Base-by-base conservation (phyloP, 805 yeast genomes). In the Candida oleophila region DNA sequence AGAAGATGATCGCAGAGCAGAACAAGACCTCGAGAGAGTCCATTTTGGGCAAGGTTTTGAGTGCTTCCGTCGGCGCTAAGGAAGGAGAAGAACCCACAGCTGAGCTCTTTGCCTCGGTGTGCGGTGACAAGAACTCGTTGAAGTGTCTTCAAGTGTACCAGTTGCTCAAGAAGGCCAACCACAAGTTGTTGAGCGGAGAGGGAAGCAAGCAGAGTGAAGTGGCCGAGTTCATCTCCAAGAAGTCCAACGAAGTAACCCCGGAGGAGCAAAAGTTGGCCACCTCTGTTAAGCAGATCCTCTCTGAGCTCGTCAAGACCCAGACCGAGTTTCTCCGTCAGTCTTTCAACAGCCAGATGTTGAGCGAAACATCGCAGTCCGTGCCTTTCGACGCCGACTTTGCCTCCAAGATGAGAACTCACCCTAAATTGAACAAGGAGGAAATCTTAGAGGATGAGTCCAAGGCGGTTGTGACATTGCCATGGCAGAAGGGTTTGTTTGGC, bases 401-500 rank as follows among this genome's bases (percentile, higher is more conserved):
- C 22, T 45, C 54, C 33, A 58, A 58, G 18, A 51, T 68, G 45
- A 49, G 41, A 44, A 78, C 36, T 61, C 78, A 54, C 54, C 59
- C 51, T 51, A 49, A 72, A 38, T 63, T 72, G 49, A 63, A 80
- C 45, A 64, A 69, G 38, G 78, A 77, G 7, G 75, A 72, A 19
- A 61, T 80, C 5, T 43, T 61, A 25, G 86, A 81, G 58, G 74
- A 80, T 50, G 86, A 81, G 55, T 48, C 72, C 15, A 58, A 61
- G 40, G 76, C 81, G 4, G 62, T 65, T 25, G 77, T 89, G 43
- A 57, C 71, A 32, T 72, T 90, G 48, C 96, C 96, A 47, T 88
- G 94, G 91, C 96, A 89, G 68, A 76, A 75, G 47, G 74, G 76
- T 43, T 75, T 87, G 51, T 89, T 77, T 65, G 98, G 98, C 19